Evolutionary conservation across 1,139 yeast species (phyloP), one percentile per base, ranked within the genome.

Genomic region (Meyerozyma smithsonii): DNA sequence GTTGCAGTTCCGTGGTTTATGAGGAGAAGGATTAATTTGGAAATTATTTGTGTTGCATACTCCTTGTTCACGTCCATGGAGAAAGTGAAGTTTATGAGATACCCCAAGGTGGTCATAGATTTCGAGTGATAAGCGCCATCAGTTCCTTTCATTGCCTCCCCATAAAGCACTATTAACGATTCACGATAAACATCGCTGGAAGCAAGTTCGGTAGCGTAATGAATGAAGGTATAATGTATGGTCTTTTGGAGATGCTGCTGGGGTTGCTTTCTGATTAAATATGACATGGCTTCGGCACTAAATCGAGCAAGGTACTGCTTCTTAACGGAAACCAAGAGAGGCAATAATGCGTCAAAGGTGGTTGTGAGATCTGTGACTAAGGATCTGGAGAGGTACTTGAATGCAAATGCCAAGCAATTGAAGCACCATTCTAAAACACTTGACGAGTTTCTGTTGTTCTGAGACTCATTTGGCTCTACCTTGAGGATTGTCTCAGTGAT

Each of bases 201-300:
- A 4, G 56, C 49, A 4, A 60, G 53, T 17, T 50, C 40, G 3
- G 54, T 61, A 14, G 57, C 55, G 26, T 77, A 69, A 23, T 76
- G 76, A n/a, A 60, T 52, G 39, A 87, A 68, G 4, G 84, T 68
- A 47, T 69, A 76, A 1, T 63, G 54, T 5, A 85, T 62, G 33
- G 84, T 74, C 0, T 54, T 47, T 2, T 58, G 54, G 36, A 89
- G 62, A 4, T 76, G 66, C 1, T 70, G 72, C 0, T 70, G 58
- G 15, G 70, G 70, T 51, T 85, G 74, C 58, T 87, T 88, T 55
- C 95, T 77, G 10, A 92, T 68, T 44, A 92, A 67, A 51, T 85
- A 92, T 0, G 97, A 86, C 38, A 92, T 61, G 0, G 97, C 92
- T 58, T 92, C 97, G 0, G 97, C 90, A 25, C 96, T 81, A 54